Evolutionary conservation across 1,139 yeast species (phyloP), one percentile per base, ranked within the genome.

Genomic region (Entelexis paramagnoliae): DNA sequence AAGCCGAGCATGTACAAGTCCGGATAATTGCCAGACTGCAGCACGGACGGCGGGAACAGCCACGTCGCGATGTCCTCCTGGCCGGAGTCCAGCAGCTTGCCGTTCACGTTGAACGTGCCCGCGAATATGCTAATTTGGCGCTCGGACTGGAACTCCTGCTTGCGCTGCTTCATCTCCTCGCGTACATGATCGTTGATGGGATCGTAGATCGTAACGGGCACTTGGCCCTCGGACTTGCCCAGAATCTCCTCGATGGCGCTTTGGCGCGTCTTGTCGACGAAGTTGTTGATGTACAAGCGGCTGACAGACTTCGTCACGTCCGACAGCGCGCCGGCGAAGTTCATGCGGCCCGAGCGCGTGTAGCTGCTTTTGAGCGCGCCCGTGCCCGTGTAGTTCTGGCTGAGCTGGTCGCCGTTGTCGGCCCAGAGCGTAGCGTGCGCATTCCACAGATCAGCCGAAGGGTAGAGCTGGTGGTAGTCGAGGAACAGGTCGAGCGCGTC

Each of bases 251-350:
- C 99, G 63, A 89, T 88, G 1, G 88, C 83, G 20, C 79, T 77
- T 65, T 93, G 98, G 57, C 89, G 84, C 44, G 81, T 82, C 60
- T 86, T 86, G 68, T 93, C 99, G 58, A 88, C 87, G 68, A 93
- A 93, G 57, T 94, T 89, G 68, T 93, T 93, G 65, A 91, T 91
- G 65, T 93, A 93, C 79, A 91, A 81, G 67, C 99, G 76, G 40
- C 95, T 83, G 6, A 93, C 96, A 0, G 96, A 86, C 66, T 93
- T 93, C 2, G 96, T 88, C 7, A 93, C 96, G 68, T 93, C 98
- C 0, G 96, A 85, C 33, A 93, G 69, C 0, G 96, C 96, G 19
- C 98, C 97, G 0, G 97, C 97, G 55, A 93, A 70, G 51, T 89
- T 87, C 96, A 88, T 87, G 63, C 88, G 89, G 17, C 98, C 98